Conservation (phyloP, 768 basidiomycete species). For the Boletus bicolor region DNA sequence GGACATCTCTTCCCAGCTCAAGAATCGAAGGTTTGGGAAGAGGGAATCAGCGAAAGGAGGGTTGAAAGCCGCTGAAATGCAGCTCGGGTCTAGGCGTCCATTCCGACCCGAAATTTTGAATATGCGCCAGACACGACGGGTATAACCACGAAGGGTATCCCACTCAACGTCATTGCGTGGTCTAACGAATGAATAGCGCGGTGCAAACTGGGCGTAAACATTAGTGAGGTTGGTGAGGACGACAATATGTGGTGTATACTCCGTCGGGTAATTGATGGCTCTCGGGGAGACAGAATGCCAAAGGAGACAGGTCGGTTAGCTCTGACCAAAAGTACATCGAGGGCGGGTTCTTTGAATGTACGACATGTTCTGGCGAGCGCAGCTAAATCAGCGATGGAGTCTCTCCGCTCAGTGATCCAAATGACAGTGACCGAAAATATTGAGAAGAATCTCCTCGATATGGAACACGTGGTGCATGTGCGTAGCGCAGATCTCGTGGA, state of each 20-base stretch:
- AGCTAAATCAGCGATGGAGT: not conserved
- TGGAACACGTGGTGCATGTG: not conserved
- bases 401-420: not conserved
- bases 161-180: conserved; percentile 1
- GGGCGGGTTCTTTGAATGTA: conserved; percentile 1
- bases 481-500: not conserved
- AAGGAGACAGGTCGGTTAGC: not conserved
- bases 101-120: not conserved
- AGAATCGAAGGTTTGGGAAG: conserved; percentile 5
- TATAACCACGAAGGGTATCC: conserved; percentile 2
- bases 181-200: not conserved
- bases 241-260: not conserved
- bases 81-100: not conserved
- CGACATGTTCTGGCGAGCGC: not conserved
- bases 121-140: not conserved
- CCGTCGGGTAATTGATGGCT: not conserved
- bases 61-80: not conserved
- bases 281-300: not conserved
- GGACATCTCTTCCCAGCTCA: conserved; percentile 1
- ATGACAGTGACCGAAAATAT: not conserved
- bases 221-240: not conserved
- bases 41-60: not conserved
- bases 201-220: not conserved
- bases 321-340: conserved; percentile 3
- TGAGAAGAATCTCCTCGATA: not conserved